A percentile compares a stretch with the other conserved stretches of the same genome.
Evolutionary conservation across 2,329 filamentous ascomycete species (phyloP).

Genomic region (Aureobasidium sp.): DNA sequence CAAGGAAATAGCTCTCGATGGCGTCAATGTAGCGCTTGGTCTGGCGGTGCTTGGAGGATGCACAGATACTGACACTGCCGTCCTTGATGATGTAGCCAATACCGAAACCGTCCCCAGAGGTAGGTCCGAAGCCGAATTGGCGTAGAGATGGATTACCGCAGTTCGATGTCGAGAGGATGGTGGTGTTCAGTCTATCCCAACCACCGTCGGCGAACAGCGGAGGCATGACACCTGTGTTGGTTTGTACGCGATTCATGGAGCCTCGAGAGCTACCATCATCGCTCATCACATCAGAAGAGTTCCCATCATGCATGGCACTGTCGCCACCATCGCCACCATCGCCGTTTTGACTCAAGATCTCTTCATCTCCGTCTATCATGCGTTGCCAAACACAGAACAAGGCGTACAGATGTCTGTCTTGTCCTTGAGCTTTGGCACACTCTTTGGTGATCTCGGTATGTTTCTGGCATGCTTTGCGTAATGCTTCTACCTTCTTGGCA

Average conservation of each 20-base stretch:
- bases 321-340: conserved; percentile 50
- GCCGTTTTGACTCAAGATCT: conserved; percentile 42
- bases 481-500: conserved; percentile 74
- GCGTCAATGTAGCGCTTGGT: conserved; percentile 86
- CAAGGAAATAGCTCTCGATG: conserved; percentile 81
- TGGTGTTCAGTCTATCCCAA: conserved; percentile 94
- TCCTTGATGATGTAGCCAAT: conserved; percentile 99
- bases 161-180: conserved; percentile 94
- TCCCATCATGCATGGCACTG: conserved; percentile 41
- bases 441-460: conserved; percentile 75
- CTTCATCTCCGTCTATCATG: conserved; percentile 66
- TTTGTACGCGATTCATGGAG: conserved; percentile 43
- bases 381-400: conserved; percentile 94
- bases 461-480: conserved; percentile 74
- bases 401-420: conserved; percentile 88
- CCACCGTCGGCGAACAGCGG: conserved; percentile 78
- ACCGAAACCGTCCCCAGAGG: conserved; percentile 87
- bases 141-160: conserved; percentile 92
- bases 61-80: conserved; percentile 82
- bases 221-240: conserved; percentile 54
- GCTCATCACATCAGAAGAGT: conserved; percentile 38
- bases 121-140: conserved; percentile 95
- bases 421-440: conserved; percentile 83
- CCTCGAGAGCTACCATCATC: conserved; percentile 43
- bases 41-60: conserved; percentile 87